Conservation (phyloP, 2,329 filamentous ascomycete species). For the Ophiostoma piceae region DNA sequence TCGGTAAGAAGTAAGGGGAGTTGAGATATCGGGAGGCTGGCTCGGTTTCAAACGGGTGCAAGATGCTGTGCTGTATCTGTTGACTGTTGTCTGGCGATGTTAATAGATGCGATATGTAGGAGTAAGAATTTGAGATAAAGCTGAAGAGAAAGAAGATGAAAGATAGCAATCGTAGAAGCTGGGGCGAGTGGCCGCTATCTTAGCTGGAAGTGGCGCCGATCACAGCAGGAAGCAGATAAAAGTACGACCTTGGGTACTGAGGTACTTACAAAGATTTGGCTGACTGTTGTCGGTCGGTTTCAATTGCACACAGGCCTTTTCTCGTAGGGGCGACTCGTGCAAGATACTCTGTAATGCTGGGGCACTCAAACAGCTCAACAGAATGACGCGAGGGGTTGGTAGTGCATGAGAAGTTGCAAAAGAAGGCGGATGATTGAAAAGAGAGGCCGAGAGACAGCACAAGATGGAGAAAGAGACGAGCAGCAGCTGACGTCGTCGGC, state of each 20-base stretch:
- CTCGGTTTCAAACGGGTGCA: background rate
- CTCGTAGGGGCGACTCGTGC: background rate
- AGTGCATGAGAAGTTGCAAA: background rate
- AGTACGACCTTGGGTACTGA: background rate
- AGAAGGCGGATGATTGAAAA: background rate
- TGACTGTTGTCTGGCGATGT: background rate
- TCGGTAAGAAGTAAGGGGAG: background rate
- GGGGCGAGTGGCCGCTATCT: background rate
- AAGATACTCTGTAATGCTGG: background rate
- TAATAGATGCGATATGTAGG: background rate
- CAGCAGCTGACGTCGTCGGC: background rate
- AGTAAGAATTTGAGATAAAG: background rate
- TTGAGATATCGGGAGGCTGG: background rate
- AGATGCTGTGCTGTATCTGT: background rate
- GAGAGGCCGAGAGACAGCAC: background rate
- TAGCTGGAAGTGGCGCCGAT: slow-evolving; percentile 11
- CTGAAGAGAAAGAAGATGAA: background rate
- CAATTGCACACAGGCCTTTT: background rate
- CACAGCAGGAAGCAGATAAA: background rate
- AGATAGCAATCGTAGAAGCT: background rate
- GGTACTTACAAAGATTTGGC: background rate
- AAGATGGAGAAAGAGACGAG: background rate
- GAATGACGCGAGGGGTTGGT: slow-evolving; percentile 4
- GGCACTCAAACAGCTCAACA: background rate
- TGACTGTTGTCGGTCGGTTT: no score